These are phyloP conservation scores for Aspergillus incahuasiensis DNA, from an alignment of 495 filamentous ascomycete species.

Conservation along the genomic window DNA sequence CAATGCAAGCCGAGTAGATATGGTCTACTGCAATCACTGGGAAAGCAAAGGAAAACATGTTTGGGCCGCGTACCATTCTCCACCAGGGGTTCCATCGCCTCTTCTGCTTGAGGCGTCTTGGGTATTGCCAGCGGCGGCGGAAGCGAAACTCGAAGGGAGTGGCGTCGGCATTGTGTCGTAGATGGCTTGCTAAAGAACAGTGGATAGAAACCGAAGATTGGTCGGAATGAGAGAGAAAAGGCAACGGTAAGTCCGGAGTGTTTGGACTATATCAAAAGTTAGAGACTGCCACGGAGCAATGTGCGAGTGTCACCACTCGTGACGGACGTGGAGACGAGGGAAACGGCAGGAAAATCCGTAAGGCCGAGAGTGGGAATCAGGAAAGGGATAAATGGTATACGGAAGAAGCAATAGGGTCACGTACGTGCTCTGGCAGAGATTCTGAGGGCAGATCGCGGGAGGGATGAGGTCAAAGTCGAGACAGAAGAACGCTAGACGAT, in stretches of 20 bases:
- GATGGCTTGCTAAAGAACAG: constrained; percentile 11
- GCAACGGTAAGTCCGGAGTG: constrained; percentile 1
- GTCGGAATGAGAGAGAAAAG: constrained; percentile 1
- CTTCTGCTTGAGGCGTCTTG: constrained; percentile 49
- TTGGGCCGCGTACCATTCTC: constrained; percentile 50
- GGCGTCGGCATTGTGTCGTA: constrained; percentile 62
- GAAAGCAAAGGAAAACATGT: constrained; percentile 7
- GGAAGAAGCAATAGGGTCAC: not conserved
- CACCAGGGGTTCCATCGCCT: constrained; percentile 51
- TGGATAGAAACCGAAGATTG: constrained; percentile 5
- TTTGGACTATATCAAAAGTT: constrained; percentile 2
- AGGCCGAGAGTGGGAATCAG: not conserved
- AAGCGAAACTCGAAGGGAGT: constrained; percentile 79
- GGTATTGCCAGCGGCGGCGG: constrained; percentile 71
- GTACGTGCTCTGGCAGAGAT: constrained; percentile 8
- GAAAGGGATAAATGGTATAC: not conserved
- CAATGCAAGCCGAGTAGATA: not conserved
- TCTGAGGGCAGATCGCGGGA: constrained; percentile 7
- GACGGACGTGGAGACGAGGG: constrained; percentile 2
- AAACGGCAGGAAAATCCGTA: constrained; percentile 2
- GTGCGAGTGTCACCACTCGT: not conserved
- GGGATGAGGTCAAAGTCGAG: constrained; percentile 16
- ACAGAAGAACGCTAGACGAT: constrained; percentile 25
- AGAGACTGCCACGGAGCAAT: not conserved
- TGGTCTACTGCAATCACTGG: not conserved